Conservation (phyloP, 768 basidiomycete genomes). For the Hericium coralloides region DNA sequence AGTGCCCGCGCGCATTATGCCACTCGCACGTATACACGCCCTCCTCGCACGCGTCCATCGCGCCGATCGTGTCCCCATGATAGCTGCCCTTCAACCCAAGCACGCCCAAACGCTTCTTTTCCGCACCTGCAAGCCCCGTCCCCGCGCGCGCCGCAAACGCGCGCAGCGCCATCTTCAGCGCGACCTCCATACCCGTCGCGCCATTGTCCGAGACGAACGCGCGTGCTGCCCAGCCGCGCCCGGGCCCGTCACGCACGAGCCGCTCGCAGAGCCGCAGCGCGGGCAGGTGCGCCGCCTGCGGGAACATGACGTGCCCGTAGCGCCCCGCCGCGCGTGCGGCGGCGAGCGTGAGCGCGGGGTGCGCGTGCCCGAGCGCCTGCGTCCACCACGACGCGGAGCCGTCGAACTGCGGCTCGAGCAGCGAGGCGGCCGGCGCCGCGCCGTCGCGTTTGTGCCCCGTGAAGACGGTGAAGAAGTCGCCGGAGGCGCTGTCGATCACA, state of each 20-base stretch:
- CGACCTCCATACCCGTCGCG: constrained; percentile 95
- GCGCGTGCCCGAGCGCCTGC: constrained; percentile 79
- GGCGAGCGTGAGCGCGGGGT: constrained; percentile 70
- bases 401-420: constrained; percentile 62
- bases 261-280: constrained; percentile 79
- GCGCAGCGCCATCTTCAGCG: constrained; percentile 91
- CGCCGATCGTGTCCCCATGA: constrained; percentile 96
- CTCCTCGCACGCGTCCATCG: constrained; percentile 92
- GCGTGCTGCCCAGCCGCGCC: constrained; percentile 82
- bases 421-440: constrained; percentile 24
- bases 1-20: constrained; percentile 87
- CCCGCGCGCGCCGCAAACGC: constrained; percentile 41
- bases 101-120: constrained; percentile 55
- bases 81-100: constrained; percentile 89
- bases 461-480: constrained; percentile 79
- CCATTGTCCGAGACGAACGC: constrained; percentile 95
- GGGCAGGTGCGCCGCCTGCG: constrained; percentile 77
- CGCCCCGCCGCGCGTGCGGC: constrained; percentile 86
- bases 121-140: constrained; percentile 24
- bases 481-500: constrained; percentile 84
- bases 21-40: constrained; percentile 93
- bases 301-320: constrained; percentile 97
- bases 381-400: constrained; percentile 99
- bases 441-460: constrained; percentile 20
- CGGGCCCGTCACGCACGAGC: constrained; percentile 66